phyloP scores from a whole-genome alignment of 2,329 filamentous ascomycete species.

The Scorias spongiosa region DNA sequence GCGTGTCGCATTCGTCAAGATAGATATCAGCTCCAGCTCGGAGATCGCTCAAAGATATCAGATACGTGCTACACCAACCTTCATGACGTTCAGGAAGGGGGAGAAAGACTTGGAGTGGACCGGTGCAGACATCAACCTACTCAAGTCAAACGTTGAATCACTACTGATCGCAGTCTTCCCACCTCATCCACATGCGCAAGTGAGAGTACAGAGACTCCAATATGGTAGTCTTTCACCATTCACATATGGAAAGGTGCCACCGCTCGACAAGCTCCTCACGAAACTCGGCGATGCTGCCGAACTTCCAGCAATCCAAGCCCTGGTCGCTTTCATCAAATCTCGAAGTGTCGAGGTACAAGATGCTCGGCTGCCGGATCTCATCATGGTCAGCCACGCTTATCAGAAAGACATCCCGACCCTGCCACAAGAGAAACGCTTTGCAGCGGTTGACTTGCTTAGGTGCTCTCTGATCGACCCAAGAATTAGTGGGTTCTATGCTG shows the following conservation, averaged over 20 bases:
- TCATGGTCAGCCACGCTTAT: constrained; percentile 37
- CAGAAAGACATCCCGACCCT: constrained; percentile 26
- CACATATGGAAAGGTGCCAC: constrained; percentile 62
- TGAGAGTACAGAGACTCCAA: constrained; percentile 57
- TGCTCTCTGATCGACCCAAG: constrained; percentile 62
- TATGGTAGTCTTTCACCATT: constrained; percentile 51
- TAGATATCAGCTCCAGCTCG: constrained; percentile 54
- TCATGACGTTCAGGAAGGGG: constrained; percentile 69
- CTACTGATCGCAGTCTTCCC: constrained; percentile 62
- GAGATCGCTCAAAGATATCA: constrained; percentile 49
- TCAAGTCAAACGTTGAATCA: constrained; percentile 58
- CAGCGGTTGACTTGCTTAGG: constrained; percentile 72
- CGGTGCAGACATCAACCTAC: constrained; percentile 53
- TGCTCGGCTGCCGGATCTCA: constrained; percentile 55
- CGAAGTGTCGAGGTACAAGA: constrained; percentile 46
- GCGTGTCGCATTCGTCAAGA: constrained; percentile 61
- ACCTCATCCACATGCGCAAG: constrained; percentile 56
- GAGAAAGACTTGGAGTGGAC: constrained; percentile 65
- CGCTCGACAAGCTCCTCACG: constrained; percentile 62
- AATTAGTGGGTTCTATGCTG: constrained; percentile 67
- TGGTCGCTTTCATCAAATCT: constrained; percentile 57
- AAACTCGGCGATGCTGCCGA: constrained; percentile 57
- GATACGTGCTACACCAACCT: constrained; percentile 70
- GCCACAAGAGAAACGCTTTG: constrained; percentile 54
- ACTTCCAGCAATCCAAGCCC: constrained; percentile 43